Conservation (phyloP, 176 grass and related monocot species). For the Oryza meyeriana region DNA sequence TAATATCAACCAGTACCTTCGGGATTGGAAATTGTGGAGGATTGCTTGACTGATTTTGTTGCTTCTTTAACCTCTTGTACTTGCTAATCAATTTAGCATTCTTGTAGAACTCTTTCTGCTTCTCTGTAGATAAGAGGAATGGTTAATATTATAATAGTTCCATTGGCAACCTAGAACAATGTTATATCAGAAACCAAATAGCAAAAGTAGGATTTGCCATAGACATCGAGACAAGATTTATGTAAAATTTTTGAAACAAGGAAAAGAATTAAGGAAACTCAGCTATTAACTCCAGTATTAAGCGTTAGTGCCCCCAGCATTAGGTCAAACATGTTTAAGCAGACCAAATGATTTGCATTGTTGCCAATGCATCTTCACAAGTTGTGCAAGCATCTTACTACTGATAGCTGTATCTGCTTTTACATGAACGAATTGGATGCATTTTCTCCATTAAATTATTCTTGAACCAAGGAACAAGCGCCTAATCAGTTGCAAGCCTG, state of each 20-base stretch:
- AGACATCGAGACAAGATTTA: neutral
- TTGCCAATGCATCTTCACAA: neutral
- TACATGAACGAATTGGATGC: neutral
- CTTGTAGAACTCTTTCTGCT: conserved; percentile 80
- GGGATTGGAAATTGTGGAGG: conserved; percentile 21
- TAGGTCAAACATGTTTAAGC: neutral
- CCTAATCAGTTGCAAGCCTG: neutral
- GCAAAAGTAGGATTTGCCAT: neutral
- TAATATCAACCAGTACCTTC: conserved; percentile 43
- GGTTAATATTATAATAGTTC: neutral
- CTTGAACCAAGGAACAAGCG: neutral
- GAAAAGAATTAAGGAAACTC: neutral
- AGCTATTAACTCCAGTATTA: neutral
- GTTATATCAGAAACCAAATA: neutral
- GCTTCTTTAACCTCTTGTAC: conserved; percentile 63
- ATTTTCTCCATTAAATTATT: neutral
- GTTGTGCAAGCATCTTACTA: neutral
- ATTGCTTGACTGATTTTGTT: conserved; percentile 36
- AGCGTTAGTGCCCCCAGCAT: neutral
- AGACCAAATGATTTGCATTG: neutral
- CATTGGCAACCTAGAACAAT: neutral
- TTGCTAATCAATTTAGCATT: conserved; percentile 82
- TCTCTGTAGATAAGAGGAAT: conserved; percentile 50
- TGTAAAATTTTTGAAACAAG: neutral
- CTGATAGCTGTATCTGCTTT: neutral